Base-by-base conservation (phyloP, 73 alveolate species). In the Halteria grandinella region DNA sequence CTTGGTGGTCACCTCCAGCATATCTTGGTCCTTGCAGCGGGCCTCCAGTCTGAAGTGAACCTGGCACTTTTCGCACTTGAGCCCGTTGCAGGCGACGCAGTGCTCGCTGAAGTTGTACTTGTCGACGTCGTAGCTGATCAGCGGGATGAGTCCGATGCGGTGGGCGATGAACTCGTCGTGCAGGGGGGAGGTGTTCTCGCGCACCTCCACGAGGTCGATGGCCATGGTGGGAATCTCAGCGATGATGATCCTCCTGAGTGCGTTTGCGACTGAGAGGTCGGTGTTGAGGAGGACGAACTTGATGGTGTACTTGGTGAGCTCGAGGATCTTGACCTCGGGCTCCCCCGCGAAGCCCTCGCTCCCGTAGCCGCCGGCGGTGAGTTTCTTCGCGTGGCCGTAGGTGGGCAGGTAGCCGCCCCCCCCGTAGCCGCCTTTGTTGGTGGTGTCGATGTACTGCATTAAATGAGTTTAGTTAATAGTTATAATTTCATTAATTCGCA, bases 211-310 rank as follows among this genome's bases (percentile, higher is more conserved):
- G 72, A 92, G 76, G 75, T 95, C 98, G 55, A 95, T 93, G 15
- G 99, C 98, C 97, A 95, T 95, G 6, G 97, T 91, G 23, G 99
- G 99, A 0, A 95, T 97, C 72, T 95, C 99, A 0, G 99, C 94
- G 44, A 95, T 86, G 53, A 95, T 91, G 55, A 93, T 89, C 58
- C 99, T 84, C 54, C 99, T 85, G 15, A 95, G 83, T 10, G 99
- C 86, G 89, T 95, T 95, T 6, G 99, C 99, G 62, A 90, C 85
- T 14, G 99, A 84, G 34, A 95, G 69, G 76, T 95, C 98, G 27
- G 93, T 85, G 53, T 95, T 86, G 52, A 44, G 60, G 55, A 95
- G 78, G 52, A 57, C 81, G 72, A 95, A 95, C 93, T 95, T 94
- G 27, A 93, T 87, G 57, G 90, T 82, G 82, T 92, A 91, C 39